Evolutionary conservation across 163 green algal species (phyloP), one percentile per base, ranked within the genome.

Genomic region (Volvox carteri): DNA sequence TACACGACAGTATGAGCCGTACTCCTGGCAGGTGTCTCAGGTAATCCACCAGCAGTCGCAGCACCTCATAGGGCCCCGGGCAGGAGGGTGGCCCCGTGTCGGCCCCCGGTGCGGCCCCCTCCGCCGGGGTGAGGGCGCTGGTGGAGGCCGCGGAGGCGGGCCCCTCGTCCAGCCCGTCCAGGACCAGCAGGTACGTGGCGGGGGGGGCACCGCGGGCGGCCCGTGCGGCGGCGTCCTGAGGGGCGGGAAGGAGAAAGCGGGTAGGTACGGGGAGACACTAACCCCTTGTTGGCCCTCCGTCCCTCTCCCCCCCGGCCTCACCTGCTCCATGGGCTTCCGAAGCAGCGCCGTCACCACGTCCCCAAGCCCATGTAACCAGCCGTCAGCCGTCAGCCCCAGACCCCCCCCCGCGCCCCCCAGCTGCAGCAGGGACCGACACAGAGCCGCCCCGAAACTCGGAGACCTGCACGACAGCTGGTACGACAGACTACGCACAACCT

Each of bases 151-250:
- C 80, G 7, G 62, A 52, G 35, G 65, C 65, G 33, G 81, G 65
- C 7, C 68, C 83, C 28, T 88, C 83, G 48, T 81, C 68, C 68
- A 88, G 68, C 12, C 83, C 83, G 83, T 88, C 83, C 2, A 88
- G 37, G 12, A 88, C 21, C 8, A 88, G 44, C 7, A 88, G 9
- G 68, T 88, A 60, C 12, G 16, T 35, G 12, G 35, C 23, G 28
- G 67, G 83, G 1, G 48, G 23, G 42, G 73, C 68, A 25, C 68
- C 68, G 1, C 50, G 83, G n/a, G 65, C 65, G 0, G 65, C 65
- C 1, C 81, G 81, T 5, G 37, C 30, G 30, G 68, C 65, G 7
- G 65, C 81, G 1, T 87, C 81, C 81, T 87, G 44, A 0, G 23
- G n/a, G 70, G 9, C 5, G 70, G 70, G 39, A 18, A 33, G 39